Evolutionary conservation across 768 basidiomycete genomes (phyloP).

Genomic region (Gymnopilus dilepis): DNA sequence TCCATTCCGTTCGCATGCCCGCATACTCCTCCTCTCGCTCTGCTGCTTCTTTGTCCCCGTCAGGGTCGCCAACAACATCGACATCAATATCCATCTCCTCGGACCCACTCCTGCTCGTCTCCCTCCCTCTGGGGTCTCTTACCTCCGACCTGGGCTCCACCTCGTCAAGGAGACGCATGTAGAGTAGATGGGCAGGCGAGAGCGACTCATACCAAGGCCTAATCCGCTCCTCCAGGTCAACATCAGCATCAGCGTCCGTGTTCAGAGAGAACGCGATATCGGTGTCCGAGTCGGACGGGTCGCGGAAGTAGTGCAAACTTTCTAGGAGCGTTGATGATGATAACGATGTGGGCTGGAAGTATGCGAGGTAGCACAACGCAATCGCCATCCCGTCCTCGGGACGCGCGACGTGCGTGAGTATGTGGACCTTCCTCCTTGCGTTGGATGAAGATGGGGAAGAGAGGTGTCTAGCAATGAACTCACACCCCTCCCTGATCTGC

Average conservation of each 20-base stretch:
- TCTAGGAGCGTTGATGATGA: background rate
- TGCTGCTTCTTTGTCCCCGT: background rate
- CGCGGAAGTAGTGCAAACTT: background rate
- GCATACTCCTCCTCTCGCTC: background rate
- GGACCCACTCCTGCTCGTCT: background rate
- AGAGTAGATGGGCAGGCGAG: background rate
- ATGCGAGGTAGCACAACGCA: conserved; percentile 11
- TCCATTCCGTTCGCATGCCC: conserved; percentile 10
- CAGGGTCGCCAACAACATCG: background rate
- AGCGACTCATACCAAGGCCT: background rate
- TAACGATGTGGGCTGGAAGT: background rate
- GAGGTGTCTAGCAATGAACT: conserved; percentile 4
- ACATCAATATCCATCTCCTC: background rate
- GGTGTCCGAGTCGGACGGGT: background rate
- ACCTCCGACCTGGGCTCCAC: background rate
- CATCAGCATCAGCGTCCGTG: background rate
- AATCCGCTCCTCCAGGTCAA: background rate
- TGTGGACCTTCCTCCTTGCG: conserved; percentile 2
- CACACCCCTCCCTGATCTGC: conserved; percentile 11
- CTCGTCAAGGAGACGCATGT: conserved; percentile 3
- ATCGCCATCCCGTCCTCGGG: conserved; percentile 19
- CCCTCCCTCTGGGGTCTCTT: background rate
- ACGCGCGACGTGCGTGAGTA: conserved; percentile 11
- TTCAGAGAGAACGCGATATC: background rate
- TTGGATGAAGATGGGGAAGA: background rate